phyloP scores from a whole-genome alignment of 352 stramenopile species.

The Pythium apleroticum region DNA sequence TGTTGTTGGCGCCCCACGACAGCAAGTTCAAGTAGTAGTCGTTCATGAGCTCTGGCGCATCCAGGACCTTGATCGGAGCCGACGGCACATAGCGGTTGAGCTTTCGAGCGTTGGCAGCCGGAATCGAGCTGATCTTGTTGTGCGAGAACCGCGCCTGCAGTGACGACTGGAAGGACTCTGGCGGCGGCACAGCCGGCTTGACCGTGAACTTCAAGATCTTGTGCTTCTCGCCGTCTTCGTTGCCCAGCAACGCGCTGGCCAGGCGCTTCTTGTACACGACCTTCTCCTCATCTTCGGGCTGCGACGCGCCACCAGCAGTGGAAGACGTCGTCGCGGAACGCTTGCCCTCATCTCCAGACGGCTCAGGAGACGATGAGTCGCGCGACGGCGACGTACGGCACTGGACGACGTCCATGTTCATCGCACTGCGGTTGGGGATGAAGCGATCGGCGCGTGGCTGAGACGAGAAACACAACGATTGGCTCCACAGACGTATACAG shows the following conservation, averaged over 20 bases:
- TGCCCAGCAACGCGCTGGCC: slow-evolving; percentile 78
- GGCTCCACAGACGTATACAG: neutral
- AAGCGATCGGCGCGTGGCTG: slow-evolving; percentile 67
- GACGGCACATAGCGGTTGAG: slow-evolving; percentile 96
- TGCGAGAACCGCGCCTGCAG: slow-evolving; percentile 94
- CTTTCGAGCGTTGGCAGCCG: slow-evolving; percentile 76
- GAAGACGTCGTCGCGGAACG: slow-evolving; percentile 17
- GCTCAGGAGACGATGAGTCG: slow-evolving; percentile 27
- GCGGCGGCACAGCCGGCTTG: slow-evolving; percentile 91
- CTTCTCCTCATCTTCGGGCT: slow-evolving; percentile 66
- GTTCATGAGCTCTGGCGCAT: slow-evolving; percentile 98
- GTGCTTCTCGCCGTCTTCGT: slow-evolving; percentile 75
- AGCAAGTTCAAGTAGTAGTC: slow-evolving; percentile 99
- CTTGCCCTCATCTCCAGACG: slow-evolving; percentile 22
- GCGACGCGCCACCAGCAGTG: slow-evolving; percentile 11
- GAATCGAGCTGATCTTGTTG: slow-evolving; percentile 86
- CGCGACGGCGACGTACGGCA: slow-evolving; percentile 53
- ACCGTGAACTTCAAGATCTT: slow-evolving; percentile 98
- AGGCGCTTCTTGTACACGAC: slow-evolving; percentile 83
- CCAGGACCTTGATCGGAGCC: slow-evolving; percentile 94
- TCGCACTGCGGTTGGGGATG: slow-evolving; percentile 84
- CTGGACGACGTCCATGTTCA: slow-evolving; percentile 83
- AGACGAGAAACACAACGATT: neutral
- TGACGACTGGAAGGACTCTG: slow-evolving; percentile 94
- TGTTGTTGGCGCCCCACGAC: slow-evolving; percentile 96